Percentiles rank a stretch among this genome's conserved stretches.
These are phyloP conservation scores for Cytospora chrysosperma DNA, from an alignment of 2,329 filamentous ascomycete genomes.

Conservation along the genomic window DNA sequence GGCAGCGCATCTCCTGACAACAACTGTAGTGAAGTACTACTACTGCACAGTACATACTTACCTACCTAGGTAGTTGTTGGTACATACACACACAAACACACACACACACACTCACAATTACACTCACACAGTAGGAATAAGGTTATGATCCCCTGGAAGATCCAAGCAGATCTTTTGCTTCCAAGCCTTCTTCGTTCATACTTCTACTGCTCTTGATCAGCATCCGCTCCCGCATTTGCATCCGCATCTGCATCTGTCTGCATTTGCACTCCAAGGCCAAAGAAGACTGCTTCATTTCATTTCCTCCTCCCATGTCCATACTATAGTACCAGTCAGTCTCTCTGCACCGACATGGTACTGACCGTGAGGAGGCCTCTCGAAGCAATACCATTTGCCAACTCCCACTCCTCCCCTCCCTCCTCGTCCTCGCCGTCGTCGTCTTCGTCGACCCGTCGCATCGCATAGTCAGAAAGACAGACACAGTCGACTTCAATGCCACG, in stretches of 20 bases:
- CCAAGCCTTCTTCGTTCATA: not conserved
- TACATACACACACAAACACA: too few relatives aligned
- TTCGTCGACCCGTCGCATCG: not conserved
- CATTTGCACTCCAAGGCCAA: not conserved
- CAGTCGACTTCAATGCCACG: constrained; percentile 18
- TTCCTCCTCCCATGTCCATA: not conserved
- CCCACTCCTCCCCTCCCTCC: too few relatives aligned
- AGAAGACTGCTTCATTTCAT: not conserved
- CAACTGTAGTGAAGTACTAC: too few relatives aligned
- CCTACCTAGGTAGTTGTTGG: too few relatives aligned
- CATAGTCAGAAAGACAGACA: constrained; percentile 6
- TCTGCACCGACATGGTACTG: constrained; percentile 23
- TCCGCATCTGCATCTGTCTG: too few relatives aligned
- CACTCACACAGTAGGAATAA: not conserved
- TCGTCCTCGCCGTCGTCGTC: too few relatives aligned
- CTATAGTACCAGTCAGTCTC: constrained; percentile 7
- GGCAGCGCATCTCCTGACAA: not conserved
- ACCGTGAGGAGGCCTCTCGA: constrained; percentile 17
- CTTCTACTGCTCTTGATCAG: not conserved
- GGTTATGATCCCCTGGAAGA: not conserved
- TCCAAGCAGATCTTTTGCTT: not conserved
- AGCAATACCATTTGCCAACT: constrained; percentile 24
- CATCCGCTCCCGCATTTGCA: not conserved
- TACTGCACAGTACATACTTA: too few relatives aligned
- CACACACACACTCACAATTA: not conserved